These are phyloP conservation scores for Sphaceloma murrayae DNA, from an alignment of 2,329 filamentous ascomycete species.

Conservation along the genomic window DNA sequence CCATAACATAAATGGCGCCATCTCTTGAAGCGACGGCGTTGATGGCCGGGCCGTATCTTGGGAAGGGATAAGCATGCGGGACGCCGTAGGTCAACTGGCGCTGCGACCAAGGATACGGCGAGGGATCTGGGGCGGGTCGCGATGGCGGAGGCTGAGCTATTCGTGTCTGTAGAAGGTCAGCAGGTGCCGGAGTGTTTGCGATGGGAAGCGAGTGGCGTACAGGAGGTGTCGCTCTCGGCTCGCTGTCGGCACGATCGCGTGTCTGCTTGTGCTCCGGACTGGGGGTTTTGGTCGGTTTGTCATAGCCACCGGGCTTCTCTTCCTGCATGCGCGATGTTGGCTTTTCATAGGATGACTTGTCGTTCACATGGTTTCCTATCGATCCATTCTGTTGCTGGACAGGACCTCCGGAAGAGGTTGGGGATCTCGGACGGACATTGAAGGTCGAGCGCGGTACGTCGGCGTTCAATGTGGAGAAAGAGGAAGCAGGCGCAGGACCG, in stretches of 20 bases:
- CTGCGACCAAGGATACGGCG: conserved; percentile 93
- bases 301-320: conserved; percentile 15
- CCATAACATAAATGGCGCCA: conserved; percentile 96
- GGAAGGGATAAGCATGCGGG: conserved; percentile 76
- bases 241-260: conserved; percentile 48
- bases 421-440: conserved; percentile 13
- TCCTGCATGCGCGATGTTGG: conserved; percentile 13
- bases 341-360: conserved; percentile 11
- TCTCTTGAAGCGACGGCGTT: conserved; percentile 91
- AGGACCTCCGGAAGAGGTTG: conserved; percentile 9
- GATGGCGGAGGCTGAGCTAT: conserved; percentile 14
- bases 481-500: conserved; percentile 24
- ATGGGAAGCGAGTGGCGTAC: conserved; percentile 18
- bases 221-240: conserved; percentile 42
- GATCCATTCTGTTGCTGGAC: conserved; percentile 15
- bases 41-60: conserved; percentile 91
- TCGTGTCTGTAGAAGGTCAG: conserved; percentile 12
- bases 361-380: not conserved
- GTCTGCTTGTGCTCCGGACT: conserved; percentile 55
- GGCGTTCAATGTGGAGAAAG: conserved; percentile 42
- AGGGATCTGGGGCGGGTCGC: conserved; percentile 53
- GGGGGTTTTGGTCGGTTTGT: conserved; percentile 28
- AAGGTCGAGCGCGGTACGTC: conserved; percentile 18
- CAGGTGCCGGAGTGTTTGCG: conserved; percentile 1
- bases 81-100: conserved; percentile 77